phyloP scores from a whole-genome alignment of 1,139 yeast species.

The Trichomonascaceae sp. region DNA sequence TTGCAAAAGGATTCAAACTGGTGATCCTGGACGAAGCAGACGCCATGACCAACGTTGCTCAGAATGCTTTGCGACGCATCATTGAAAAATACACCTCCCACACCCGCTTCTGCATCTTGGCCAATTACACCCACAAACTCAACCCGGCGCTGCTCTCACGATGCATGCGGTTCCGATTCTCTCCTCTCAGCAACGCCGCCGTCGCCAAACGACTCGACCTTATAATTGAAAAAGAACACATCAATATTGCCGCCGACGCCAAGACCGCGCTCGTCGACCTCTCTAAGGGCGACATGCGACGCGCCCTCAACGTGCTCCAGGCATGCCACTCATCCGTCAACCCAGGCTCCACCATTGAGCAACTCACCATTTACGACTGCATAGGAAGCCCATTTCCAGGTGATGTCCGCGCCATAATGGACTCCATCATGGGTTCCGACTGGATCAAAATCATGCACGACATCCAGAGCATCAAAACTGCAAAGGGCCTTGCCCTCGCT shows the following conservation, averaged over 20 bases:
- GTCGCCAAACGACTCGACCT: constrained; percentile 51
- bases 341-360: constrained; percentile 33
- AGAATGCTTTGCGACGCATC: constrained; percentile 79
- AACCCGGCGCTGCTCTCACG: constrained; percentile 91
- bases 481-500: constrained; percentile 78
- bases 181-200: constrained; percentile 61
- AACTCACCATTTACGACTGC: constrained; percentile 77
- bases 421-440: constrained; percentile 70
- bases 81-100: constrained; percentile 92
- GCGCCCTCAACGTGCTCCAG: constrained; percentile 85
- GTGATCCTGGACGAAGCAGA: constrained; percentile 96
- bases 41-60: constrained; percentile 96
- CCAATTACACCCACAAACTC: constrained; percentile 89
- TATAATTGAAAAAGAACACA: constrained; percentile 56
- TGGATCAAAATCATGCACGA: constrained; percentile 72
- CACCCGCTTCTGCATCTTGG: constrained; percentile 90
- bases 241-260: constrained; percentile 49
- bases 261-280: constrained; percentile 50
- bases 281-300: constrained; percentile 91
- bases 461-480: constrained; percentile 45
- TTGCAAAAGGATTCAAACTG: constrained; percentile 44
- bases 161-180: constrained; percentile 88
- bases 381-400: constrained; percentile 91
- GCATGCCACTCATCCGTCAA: constrained; percentile 58
- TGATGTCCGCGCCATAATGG: constrained; percentile 64